Evolutionary conservation across 805 yeast genomes (phyloP), one percentile per base, ranked within the genome.

Genomic region (Ogataea henricii): DNA sequence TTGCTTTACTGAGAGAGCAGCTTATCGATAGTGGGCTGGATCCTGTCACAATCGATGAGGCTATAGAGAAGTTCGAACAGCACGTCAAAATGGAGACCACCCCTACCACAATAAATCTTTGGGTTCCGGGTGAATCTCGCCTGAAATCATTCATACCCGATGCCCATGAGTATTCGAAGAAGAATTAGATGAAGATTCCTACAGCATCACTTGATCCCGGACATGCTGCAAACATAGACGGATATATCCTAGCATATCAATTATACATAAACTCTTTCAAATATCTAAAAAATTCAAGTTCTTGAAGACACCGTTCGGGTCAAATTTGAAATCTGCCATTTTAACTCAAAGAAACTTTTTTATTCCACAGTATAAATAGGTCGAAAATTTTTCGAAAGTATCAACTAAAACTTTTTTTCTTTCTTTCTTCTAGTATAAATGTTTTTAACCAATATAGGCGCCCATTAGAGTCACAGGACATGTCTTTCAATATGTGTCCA

Each of bases 381-480:
- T n/a, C 14, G 42, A 39, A 39, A 39, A 39, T 16, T 47, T 46
- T 49, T 40, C 27, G 27, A 29, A 18, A 6, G 25, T 8, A 25
- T 49, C 45, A 37, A 38, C 68, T 64, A 50, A 55, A 18, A 3
- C 16, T n/a, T 39, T 17, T 22, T n/a, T 27, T 27, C 2, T 32
- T 41, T 38, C 20, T 39, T 37, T 38, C 29, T 43, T 36, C 30
- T 21, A 16, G 29, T 41, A 52, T 53, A 59, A 59, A 63, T 60
- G 65, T 60, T 55, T 64, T 59, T 54, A 43, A 53, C 47, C 52
- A 54, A 52, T 54, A 69, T 77, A 85, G 94, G 87, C 91, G 84
- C 92, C 94, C 92, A 79, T 79, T 79, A 80, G 85, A 80, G 85
- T 80, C 83, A 79, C 84, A 80, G 81, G 63, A 67, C 73, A 70